Evolutionary conservation across 495 filamentous ascomycete species (phyloP), one percentile per base, ranked within the genome.

Genomic region (Podospora bellae-mahoneyi): DNA sequence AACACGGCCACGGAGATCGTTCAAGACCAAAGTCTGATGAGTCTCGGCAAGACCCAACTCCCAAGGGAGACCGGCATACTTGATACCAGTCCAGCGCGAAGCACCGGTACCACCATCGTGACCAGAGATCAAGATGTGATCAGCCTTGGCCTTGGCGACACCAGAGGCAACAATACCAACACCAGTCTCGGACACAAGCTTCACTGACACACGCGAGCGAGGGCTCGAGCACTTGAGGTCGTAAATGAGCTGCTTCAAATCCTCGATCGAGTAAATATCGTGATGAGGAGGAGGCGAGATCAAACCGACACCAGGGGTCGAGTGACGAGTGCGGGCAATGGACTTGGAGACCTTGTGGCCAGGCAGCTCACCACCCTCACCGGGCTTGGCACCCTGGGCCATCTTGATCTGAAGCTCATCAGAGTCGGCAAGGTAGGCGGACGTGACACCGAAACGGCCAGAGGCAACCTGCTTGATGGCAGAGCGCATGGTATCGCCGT

Each of bases 331-430:
- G 71, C 90, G 91, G 67, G 93, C 95, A 75, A 99, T 99, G 32
- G 96, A 91, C 71, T 93, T 92, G 28, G 96, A 96, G 6, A 99
- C 96, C 82, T 99, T 99, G 84, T 98, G 94, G 32, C 95, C 95
- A 39, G 95, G 95, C 69, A 99, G 87, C 78, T 99, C 95, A 85
- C 95, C 95, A 83, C 95, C 95, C 79, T 99, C 95, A 76, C 95
- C 95, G 69, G 95, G 95, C 86, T 99, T 99, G 64, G 95, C 95
- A 74, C 95, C 95, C 81, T 99, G 95, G 10, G 95, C 95, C 95
- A 99, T 99, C 86, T 99, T 99, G 85, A 99, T 99, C 82, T 99
- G 95, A 48, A 99, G 84, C 81, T 99, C 94, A 77, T 99, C 95
- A 16, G 95, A 92, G 78, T 99, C 95, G 55, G 95, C 94, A n/a